A percentile compares a stretch with the other conserved stretches of the same genome.
phyloP scores from a whole-genome alignment of 345 rosid species.

The Salix koriyanagi region DNA sequence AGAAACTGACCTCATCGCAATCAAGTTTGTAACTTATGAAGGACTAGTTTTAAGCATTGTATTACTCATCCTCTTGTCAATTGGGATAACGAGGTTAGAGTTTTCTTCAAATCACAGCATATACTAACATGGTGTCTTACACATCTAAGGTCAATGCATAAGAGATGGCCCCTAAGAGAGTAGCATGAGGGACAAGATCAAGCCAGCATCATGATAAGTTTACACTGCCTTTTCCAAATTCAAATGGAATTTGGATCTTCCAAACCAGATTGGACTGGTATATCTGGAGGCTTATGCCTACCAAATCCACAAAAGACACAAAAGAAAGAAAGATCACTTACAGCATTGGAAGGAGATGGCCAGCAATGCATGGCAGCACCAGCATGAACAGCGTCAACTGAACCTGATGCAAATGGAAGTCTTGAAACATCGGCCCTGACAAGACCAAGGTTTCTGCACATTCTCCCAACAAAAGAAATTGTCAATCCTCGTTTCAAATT shows the following conservation, averaged over 20 bases:
- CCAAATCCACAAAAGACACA: background rate
- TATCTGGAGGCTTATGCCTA: background rate
- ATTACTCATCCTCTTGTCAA: background rate
- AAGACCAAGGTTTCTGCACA: slow-evolving; percentile 70
- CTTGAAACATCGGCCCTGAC: slow-evolving; percentile 92
- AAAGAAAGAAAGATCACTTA: slow-evolving; percentile 27
- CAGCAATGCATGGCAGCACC: slow-evolving; percentile 96
- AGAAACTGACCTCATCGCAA: background rate
- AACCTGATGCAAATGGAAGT: slow-evolving; percentile 76
- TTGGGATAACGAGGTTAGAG: background rate
- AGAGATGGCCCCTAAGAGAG: background rate
- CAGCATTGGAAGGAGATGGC: slow-evolving; percentile 95
- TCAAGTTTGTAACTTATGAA: background rate
- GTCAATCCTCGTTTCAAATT: slow-evolving; percentile 11
- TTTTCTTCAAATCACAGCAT: background rate
- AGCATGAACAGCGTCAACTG: slow-evolving; percentile 90
- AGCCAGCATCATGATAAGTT: background rate
- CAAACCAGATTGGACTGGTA: slow-evolving; percentile 1
- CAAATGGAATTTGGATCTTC: background rate
- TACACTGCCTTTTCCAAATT: background rate
- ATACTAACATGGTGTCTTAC: background rate
- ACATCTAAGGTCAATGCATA: background rate
- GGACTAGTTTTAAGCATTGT: background rate
- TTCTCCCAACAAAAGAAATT: slow-evolving; percentile 4
- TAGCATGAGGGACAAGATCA: background rate